Percentiles rank a stretch among this genome's conserved stretches.
Conservation (phyloP, 441 rosid genomes). For the Hura crepitans region DNA sequence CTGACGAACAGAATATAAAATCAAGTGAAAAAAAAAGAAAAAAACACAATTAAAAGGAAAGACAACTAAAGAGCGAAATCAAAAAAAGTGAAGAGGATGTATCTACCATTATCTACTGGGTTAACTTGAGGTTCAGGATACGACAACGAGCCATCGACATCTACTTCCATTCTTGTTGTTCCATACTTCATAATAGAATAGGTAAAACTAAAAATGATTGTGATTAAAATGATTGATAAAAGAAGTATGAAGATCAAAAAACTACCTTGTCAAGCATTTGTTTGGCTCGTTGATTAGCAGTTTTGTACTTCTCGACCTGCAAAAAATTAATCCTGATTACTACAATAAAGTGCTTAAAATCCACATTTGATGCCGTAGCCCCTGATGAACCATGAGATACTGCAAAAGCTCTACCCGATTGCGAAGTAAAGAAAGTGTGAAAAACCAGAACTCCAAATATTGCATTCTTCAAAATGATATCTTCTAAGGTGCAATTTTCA, state of each 20-base stretch:
- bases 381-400: background rate
- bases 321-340: background rate
- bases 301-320: conserved; percentile 64
- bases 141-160: conserved; percentile 66
- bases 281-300: conserved; percentile 71
- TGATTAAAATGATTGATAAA: background rate
- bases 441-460: background rate
- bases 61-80: background rate
- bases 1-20: background rate
- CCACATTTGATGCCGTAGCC: background rate
- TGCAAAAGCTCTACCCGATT: background rate
- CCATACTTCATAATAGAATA: conserved; percentile 47
- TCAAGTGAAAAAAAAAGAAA: background rate
- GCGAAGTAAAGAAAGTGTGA: background rate
- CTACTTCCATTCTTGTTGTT: conserved; percentile 77
- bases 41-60: background rate
- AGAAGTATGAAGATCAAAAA: background rate
- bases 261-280: conserved; percentile 79
- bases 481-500: background rate
- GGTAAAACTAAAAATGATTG: background rate
- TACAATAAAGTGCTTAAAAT: background rate
- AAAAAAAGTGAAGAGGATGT: background rate
- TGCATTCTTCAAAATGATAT: background rate
- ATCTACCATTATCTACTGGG: conserved; percentile 46
- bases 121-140: conserved; percentile 55